phyloP scores from a whole-genome alignment of 78 protist genomes.

The Carpediemonas membranifera region DNA sequence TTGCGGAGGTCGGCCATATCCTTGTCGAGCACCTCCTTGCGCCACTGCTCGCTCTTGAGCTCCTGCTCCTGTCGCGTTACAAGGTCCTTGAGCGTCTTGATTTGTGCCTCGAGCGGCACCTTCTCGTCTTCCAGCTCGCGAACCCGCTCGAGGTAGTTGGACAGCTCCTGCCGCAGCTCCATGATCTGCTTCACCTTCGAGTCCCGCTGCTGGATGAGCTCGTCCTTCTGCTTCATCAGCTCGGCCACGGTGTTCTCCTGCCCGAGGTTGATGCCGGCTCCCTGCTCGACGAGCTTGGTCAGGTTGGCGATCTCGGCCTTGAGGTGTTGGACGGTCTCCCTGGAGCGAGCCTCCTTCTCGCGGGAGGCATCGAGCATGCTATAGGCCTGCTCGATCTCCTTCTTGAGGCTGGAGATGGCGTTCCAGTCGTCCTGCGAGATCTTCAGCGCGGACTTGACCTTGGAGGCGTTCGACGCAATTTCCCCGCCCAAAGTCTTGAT shows the following conservation, averaged over 20 bases:
- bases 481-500: slow-evolving; percentile 47
- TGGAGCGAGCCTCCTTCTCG: slow-evolving; percentile 61
- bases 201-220: slow-evolving; percentile 21
- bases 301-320: slow-evolving; percentile 58
- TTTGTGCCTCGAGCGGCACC: neutral
- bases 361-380: slow-evolving; percentile 63
- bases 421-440: slow-evolving; percentile 60
- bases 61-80: neutral
- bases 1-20: neutral
- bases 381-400: slow-evolving; percentile 67
- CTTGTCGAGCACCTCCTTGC: neutral
- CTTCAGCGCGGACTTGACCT: slow-evolving; percentile 53
- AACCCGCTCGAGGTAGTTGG: neutral
- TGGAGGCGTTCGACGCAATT: slow-evolving; percentile 55
- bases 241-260: slow-evolving; percentile 68
- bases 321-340: slow-evolving; percentile 65
- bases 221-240: slow-evolving; percentile 51
- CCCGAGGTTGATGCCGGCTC: slow-evolving; percentile 54
- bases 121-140: neutral
- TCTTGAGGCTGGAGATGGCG: slow-evolving; percentile 51
- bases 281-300: slow-evolving; percentile 56
- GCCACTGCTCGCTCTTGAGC: neutral
- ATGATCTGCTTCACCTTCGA: neutral
- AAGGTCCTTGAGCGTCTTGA: neutral
- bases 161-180: neutral